Evolutionary conservation across 305 asterid species (phyloP).

Genomic region (Ilex paraguariensis): DNA sequence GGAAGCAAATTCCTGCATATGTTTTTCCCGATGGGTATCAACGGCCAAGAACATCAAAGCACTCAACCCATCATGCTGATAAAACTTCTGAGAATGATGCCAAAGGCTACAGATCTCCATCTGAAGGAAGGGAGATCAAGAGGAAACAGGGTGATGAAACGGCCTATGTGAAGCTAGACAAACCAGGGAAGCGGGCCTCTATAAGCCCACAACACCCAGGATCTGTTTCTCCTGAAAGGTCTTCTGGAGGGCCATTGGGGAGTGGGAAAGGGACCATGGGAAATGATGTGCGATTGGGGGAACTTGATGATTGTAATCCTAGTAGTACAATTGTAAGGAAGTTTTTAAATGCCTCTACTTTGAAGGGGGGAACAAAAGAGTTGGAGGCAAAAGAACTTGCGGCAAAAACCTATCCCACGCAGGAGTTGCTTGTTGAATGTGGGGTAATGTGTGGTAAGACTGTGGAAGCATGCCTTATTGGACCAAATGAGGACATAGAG

Average conservation of each 20-base stretch:
- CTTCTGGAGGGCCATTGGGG: too few relatives aligned
- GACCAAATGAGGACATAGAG: conserved; percentile 5
- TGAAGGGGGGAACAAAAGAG: background rate
- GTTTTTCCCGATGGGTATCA: conserved; percentile 24
- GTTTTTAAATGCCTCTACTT: too few relatives aligned
- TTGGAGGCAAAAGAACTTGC: conserved; percentile 1
- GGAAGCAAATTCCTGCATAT: conserved; percentile 17
- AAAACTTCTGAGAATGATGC: conserved; percentile 15
- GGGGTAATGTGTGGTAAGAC: too few relatives aligned
- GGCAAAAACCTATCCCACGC: conserved; percentile 1
- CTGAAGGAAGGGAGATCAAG: conserved; percentile 18
- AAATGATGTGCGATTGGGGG: too few relatives aligned
- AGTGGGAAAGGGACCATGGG: too few relatives aligned
- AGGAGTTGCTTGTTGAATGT: too few relatives aligned
- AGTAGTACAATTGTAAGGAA: too few relatives aligned
- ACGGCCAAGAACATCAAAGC: conserved; percentile 14
- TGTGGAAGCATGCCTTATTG: conserved; percentile 7
- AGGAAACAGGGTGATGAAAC: conserved; percentile 17
- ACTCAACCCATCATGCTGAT: conserved; percentile 6
- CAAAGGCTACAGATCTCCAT: conserved; percentile 9
- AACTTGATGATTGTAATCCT: too few relatives aligned
- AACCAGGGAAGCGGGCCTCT: conserved; percentile 21
- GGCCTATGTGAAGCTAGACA: conserved; percentile 5
- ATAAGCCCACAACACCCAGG: conserved; percentile 16
- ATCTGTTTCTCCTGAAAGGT: conserved; percentile 7